Base-by-base conservation (phyloP, 306 rosid genomes). In the Lathyrus oleraceus region DNA sequence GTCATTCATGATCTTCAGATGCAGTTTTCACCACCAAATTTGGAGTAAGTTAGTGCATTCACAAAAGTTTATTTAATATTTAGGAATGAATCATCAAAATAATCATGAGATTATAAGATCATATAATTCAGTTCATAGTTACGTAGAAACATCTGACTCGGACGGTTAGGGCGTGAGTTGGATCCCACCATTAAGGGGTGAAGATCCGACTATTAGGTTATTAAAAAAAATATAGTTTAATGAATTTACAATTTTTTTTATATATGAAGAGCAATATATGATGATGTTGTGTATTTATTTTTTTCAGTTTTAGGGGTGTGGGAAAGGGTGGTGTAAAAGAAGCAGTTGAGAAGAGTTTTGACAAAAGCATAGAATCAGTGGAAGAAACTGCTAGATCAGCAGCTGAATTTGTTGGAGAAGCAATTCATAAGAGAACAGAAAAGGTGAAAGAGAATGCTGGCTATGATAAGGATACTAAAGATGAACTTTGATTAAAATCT, bases 371-470 rank as follows among this genome's bases (percentile, higher is more conserved):
- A 82, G 83, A 83, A 35, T 57, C 82, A 2, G 89, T 88, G 6
- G 82, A 87, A 52, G 93, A n/a, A 56, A 58, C 80, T n/a, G 93
- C 96, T 10, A 78, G 75, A 85, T 54, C 86, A 16, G 88, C 88
- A 6, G 97, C 82, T 6, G 72, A 84, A 49, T 78, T 66, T 1
- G 81, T 83, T 5, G 88, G 82, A 62, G 81, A 43, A 61, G 77
- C 81, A 16, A 61, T 82, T 77, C 85, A 71, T 56, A 87, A 49
- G 81, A 74, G 71, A 9, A 47, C 74, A 10, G 71, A 76, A n/a
- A 85, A 74, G 48, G 72, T 74, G 45, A 71, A 66, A 75, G 76
- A 78, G 19, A 56, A 56, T 44, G 1, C 58, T 9, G 57, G 67
- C 15, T 39, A 81, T 14, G 61, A 70, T 6, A 62, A 70, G 44